These are phyloP conservation scores for Paramecium sexaurelia DNA, from an alignment of 73 alveolate genomes.

Conservation along the genomic window DNA sequence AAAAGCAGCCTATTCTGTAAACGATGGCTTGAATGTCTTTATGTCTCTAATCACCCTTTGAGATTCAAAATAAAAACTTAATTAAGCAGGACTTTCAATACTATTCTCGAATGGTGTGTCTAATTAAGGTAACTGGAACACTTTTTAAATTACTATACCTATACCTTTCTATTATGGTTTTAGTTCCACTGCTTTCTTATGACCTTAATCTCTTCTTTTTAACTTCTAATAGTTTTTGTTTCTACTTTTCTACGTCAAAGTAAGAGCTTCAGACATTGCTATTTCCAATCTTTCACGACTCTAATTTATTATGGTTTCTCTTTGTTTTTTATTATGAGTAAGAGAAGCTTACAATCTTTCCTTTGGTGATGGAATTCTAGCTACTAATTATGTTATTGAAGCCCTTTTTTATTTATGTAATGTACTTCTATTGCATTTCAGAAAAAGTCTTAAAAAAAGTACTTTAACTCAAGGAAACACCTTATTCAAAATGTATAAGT, in stretches of 20 bases:
- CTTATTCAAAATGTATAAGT: not conserved
- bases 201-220: not conserved
- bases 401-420: not conserved
- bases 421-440: not conserved
- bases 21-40: conserved; percentile 30
- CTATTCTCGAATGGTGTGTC: not conserved
- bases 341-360: not conserved
- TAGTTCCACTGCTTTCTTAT: not conserved
- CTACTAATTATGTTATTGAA: not conserved
- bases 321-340: not conserved
- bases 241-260: not conserved
- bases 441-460: not conserved
- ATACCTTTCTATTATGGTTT: conserved; percentile 13
- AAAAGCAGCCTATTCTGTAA: conserved; percentile 21
- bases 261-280: not conserved
- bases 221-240: not conserved
- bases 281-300: not conserved
- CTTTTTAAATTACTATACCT: not conserved
- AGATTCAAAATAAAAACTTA: conserved; percentile 5
- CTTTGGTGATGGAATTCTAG: not conserved
- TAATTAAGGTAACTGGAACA: not conserved
- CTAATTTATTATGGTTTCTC: not conserved
- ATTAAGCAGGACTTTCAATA: not conserved
- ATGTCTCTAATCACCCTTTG: not conserved
- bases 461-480: not conserved